These are phyloP conservation scores for Plasmodium falciparum DNA, from an alignment of 169 alveolate genomes.

Conservation along the genomic window DNA sequence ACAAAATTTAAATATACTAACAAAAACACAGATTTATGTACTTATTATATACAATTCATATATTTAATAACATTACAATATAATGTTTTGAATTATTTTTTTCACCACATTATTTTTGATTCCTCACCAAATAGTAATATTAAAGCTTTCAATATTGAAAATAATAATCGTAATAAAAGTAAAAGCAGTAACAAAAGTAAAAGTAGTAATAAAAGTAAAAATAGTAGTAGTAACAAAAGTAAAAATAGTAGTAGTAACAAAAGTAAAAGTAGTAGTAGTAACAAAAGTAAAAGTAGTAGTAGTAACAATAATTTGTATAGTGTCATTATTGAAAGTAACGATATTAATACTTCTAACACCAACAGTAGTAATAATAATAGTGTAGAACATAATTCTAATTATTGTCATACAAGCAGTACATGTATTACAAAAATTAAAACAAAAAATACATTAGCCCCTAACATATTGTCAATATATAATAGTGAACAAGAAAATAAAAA, in stretches of 20 bases:
- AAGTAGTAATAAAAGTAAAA: neutral
- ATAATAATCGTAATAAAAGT: neutral
- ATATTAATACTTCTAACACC: too few relatives aligned
- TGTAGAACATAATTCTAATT: too few relatives aligned
- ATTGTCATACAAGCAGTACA: too few relatives aligned
- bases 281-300: too few relatives aligned
- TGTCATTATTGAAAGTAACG: too few relatives aligned
- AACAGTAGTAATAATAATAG: too few relatives aligned
- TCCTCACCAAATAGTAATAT: neutral
- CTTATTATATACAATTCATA: conserved; percentile 52
- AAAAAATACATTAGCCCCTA: too few relatives aligned
- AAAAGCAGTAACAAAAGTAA: neutral
- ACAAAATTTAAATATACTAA: conserved; percentile 60
- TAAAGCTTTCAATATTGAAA: neutral
- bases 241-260: neutral
- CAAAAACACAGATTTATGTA: conserved; percentile 56
- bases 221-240: too few relatives aligned
- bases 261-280: neutral
- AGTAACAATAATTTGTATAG: too few relatives aligned
- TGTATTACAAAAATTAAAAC: too few relatives aligned
- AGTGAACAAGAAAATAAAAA: too few relatives aligned
- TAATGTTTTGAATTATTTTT: conserved; percentile 53
- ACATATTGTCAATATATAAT: too few relatives aligned
- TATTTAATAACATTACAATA: conserved; percentile 30
- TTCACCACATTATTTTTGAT: conserved; percentile 45